These are phyloP conservation scores for Pseudogymnoascus sp. DNA, from an alignment of 2,329 filamentous ascomycete genomes.

Conservation along the genomic window DNA sequence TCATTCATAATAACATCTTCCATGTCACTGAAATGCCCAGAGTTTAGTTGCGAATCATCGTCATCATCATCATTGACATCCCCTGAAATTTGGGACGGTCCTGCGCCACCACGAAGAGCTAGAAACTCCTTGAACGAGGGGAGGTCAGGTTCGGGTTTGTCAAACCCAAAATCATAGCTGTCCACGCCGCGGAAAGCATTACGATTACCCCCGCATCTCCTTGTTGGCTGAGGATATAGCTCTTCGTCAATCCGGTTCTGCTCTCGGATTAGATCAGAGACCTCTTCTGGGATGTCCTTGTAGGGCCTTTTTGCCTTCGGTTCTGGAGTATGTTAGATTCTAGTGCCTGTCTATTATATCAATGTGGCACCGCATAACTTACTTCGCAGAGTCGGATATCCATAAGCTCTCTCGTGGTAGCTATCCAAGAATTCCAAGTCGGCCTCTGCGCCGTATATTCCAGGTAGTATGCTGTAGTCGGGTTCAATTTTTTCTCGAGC, in stretches of 20 bases:
- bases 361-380: conserved; percentile 13
- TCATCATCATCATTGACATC: background rate
- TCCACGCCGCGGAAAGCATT: background rate
- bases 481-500: conserved; percentile 13
- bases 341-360: background rate
- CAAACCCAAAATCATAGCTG: background rate
- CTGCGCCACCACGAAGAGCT: background rate
- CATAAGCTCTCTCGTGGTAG: conserved; percentile 24
- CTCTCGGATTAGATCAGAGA: background rate
- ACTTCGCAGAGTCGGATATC: conserved; percentile 23
- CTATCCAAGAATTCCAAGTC: conserved; percentile 26
- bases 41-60: background rate
- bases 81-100: background rate
- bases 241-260: background rate
- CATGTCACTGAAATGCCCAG: background rate
- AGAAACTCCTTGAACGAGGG: background rate
- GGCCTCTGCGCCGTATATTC: conserved; percentile 22
- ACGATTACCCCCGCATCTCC: background rate
- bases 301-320: background rate
- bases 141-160: background rate
- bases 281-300: background rate
- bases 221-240: background rate
- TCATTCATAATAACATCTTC: background rate
- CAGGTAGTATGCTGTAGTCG: conserved; percentile 14
- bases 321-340: background rate